phyloP scores from a whole-genome alignment of 768 basidiomycete species.

The Cystobasidium onofrii region DNA sequence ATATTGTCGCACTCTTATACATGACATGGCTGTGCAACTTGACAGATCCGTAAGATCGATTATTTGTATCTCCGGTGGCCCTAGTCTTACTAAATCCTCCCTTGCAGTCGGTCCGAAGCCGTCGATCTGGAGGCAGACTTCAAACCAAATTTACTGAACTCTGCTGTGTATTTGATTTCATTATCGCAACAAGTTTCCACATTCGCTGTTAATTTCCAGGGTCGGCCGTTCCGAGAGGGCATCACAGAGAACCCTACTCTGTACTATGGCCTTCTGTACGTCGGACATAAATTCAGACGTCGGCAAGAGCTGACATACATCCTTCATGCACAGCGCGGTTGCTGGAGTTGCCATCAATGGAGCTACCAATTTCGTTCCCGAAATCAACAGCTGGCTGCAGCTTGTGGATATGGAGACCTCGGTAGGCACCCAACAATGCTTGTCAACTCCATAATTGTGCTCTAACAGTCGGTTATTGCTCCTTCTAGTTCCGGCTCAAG shows the following conservation, averaged over 20 bases:
- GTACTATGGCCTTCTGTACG: conserved; percentile 83
- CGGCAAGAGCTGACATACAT: background rate
- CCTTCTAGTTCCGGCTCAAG: conserved; percentile 65
- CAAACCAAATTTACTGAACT: conserved; percentile 87
- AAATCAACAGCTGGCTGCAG: conserved; percentile 92
- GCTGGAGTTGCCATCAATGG: conserved; percentile 75
- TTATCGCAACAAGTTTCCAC: conserved; percentile 97
- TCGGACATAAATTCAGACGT: conserved; percentile 42
- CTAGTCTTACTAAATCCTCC: background rate
- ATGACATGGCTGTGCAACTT: conserved; percentile 76
- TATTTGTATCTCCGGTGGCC: conserved; percentile 3
- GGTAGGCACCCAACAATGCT: conserved; percentile 52
- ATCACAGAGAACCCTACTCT: conserved; percentile 92
- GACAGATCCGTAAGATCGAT: conserved; percentile 56
- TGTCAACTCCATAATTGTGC: background rate
- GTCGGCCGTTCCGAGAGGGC: conserved; percentile 95
- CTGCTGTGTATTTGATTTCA: conserved; percentile 89
- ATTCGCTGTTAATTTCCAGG: conserved; percentile 95
- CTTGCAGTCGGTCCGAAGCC: conserved; percentile 54
- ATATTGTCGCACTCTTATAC: conserved; percentile 81
- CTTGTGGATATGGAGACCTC: conserved; percentile 75
- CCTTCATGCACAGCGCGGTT: background rate
- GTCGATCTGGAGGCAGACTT: conserved; percentile 96
- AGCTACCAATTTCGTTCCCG: conserved; percentile 87
- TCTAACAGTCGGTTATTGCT: background rate